Evolutionary conservation across 2,329 filamentous ascomycete genomes (phyloP), one percentile per base, ranked within the genome.

Genomic region (Penicillium sp.): DNA sequence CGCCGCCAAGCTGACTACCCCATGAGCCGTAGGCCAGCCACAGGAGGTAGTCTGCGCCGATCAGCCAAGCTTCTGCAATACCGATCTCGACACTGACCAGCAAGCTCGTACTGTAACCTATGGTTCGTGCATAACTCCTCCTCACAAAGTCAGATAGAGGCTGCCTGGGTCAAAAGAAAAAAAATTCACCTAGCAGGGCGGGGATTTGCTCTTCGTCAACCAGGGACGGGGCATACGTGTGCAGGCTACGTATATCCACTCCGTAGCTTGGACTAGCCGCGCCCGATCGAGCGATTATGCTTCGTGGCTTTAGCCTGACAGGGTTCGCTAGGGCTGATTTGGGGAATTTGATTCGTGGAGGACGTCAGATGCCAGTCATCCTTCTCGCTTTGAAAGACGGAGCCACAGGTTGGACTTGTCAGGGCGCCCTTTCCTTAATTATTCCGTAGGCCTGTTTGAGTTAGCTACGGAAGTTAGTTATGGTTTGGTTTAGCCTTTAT

Each of bases 221-320:
- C 36, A 46, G 51, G 41, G 49, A 63, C 51, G 54, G 57, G 57
- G 63, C 56, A 65, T 67, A 68, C 66, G 65, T 67, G 66, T 56
- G 60, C 66, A 55, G 66, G 37, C 58, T 66, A 68, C 66, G 64
- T 67, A 67, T 63, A 63, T 66, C 55, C 43, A 61, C 50, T 49
- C 53, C 44, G 31, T 44, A 44, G 24, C 52, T 52, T 19, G 51
- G 55, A 52, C 55, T 56, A 62, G 49, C 36, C 54, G 51, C n/a
- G 40, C 57, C 55, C 59, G 58, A 64, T 65, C 52, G 24, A 58
- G 54, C 55, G 35, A 61, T 58, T 50, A 51, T 50, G 43, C 57
- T 56, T 60, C 47, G 54, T 11, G 40, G 43, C 50, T 55, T 59
- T 55, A 55, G 33, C 40, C 57, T 39, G 14, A 51, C 62, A 58